Evolutionary conservation across 495 filamentous ascomycete species (phyloP), one percentile per base, ranked within the genome.

Genomic region (Viridothelium virens): DNA sequence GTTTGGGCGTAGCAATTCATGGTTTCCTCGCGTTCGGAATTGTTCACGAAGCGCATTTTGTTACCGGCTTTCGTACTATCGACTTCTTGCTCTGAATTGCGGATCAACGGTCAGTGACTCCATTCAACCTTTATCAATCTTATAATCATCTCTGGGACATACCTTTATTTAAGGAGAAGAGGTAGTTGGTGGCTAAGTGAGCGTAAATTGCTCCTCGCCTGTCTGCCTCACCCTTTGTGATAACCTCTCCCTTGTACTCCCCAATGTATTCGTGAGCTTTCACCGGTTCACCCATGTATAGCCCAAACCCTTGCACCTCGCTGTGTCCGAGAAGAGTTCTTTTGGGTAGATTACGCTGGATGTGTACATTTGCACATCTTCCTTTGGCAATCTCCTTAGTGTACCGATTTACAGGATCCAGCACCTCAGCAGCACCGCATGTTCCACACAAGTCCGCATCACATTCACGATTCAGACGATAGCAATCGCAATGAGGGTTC

Each of bases 201-300:
- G 87, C 81, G 66, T 90, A 87, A 38, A 90, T 83, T 10, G 83
- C 82, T 37, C 84, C 84, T 14, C 89, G 81, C 1, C 89, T 82
- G 6, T 88, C 84, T 0, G 82, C 82, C 72, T 91, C 88, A 38
- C 81, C 78, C 39, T 80, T 78, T 1, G 84, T 84, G 44, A 90
- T 84, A 5, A 90, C 77, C 68, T 91, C 89, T 33, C 89, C 89
- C 36, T 84, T 84, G 71, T 91, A 91, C 73, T 91, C 89, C 33
- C 87, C 86, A 31, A 91, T 72, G 68, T 84, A 89, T 38, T 85
- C 83, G 38, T 83, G 81, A 64, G 79, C 78, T 31, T 79, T 79
- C 25, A 88, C 81, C 44, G 84, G 72, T 70, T 90, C 87, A 3
- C 82, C 85, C 3, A 83, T 77, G 64, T 85, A 91, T 0, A 90